Base-by-base conservation (phyloP, 108 stramenopile genomes). In the Conticribra weissflogii region DNA sequence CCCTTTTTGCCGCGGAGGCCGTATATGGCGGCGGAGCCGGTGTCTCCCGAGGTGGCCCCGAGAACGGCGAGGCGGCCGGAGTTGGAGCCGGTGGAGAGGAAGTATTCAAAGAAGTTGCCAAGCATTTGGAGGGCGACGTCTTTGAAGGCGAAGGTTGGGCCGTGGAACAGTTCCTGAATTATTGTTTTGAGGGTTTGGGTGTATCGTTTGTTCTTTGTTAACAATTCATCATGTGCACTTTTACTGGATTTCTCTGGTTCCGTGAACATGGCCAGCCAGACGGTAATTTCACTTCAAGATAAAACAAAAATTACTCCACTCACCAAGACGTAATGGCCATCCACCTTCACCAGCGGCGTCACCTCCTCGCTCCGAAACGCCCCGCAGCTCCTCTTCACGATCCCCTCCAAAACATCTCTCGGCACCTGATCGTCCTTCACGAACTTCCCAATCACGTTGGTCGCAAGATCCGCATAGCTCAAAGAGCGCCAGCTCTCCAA, bases 71-170 rank as follows among this genome's bases (percentile, higher is more conserved):
- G 82, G 4, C 93, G 82, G 7, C 93, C 97, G 4, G 69, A 83
- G 64, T 96, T 94, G 59, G 85, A 88, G 12, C 94, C 93, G 50
- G 94, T 94, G 45, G 88, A 83, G 59, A 99, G 81, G 54, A 99
- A 98, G 86, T 97, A 97, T 82, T 99, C 98, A 75, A 99, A 99
- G 70, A 99, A 93, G 68, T 97, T 96, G 22, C 98, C 98, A 48
- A 99, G 92, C 85, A 98, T 98, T 86, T 98, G 97, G 27, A 99
- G 83, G 22, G 98, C 98, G 17, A 99, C 98, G 76, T 99, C 98
- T 81, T 99, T 99, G 92, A 99, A 98, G 25, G 98, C 97, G 66
- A 97, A 98, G 24, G 98, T 99, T 18, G 97, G 97, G 54, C 98
- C 98, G 68, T 99, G 98, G 83, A 98, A 99, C 17, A 99, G 92